phyloP scores from a whole-genome alignment of 768 basidiomycete species.

The Termitomyces sp. region DNA sequence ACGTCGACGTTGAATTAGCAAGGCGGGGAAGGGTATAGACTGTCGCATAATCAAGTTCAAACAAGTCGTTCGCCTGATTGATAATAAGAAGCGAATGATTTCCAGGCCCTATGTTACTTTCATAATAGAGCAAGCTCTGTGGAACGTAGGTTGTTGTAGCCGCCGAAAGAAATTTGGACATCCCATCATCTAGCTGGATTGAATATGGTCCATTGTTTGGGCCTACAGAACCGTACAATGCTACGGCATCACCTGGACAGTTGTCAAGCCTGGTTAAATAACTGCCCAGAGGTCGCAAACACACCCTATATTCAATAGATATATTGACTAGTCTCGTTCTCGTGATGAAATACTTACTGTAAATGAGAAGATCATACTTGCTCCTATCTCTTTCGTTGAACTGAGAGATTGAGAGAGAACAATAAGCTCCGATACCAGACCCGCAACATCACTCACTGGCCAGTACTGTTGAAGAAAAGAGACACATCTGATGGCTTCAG shows the following conservation, averaged over 20 bases:
- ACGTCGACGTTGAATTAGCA: not conserved
- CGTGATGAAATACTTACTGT: not conserved
- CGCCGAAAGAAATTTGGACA: not conserved
- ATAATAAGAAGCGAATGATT: constrained; percentile 1
- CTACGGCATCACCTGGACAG: constrained; percentile 3
- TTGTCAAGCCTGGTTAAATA: not conserved
- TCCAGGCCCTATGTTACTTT: not conserved
- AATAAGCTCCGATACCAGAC: not conserved
- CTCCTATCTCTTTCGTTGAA: not conserved
- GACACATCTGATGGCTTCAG: not conserved
- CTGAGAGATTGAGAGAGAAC: not conserved
- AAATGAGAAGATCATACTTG: not conserved
- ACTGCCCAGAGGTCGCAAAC: not conserved
- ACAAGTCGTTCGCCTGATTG: not conserved
- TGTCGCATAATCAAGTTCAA: not conserved
- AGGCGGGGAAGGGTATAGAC: not conserved
- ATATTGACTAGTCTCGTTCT: not conserved
- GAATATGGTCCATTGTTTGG: constrained; percentile 6
- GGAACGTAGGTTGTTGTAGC: not conserved
- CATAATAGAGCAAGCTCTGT: constrained; percentile 1
- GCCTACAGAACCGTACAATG: constrained; percentile 7
- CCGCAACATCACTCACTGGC: not conserved
- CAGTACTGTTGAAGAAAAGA: not conserved
- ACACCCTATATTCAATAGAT: not conserved
- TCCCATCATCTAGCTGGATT: not conserved